A percentile compares a stretch with the other conserved stretches of the same genome.
Conservation (phyloP, 352 stramenopile genomes). For the Phytophthora kernoviae region DNA sequence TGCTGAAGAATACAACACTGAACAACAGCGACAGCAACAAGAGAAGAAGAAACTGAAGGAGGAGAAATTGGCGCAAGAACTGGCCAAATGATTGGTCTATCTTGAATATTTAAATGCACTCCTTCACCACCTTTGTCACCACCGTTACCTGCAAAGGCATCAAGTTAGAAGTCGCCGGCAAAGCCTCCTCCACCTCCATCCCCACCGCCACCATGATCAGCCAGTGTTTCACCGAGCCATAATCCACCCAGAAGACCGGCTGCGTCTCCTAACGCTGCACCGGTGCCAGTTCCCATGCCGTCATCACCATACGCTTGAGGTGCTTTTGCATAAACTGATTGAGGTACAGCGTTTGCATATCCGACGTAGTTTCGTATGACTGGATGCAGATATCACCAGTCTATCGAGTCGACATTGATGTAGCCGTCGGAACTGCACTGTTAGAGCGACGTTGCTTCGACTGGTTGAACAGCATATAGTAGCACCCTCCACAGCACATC, state of each 20-base stretch:
- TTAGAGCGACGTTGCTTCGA: conserved; percentile 3
- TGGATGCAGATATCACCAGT: conserved; percentile 5
- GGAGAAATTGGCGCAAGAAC: conserved; percentile 26
- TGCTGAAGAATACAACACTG: conserved; percentile 6
- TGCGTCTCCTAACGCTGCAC: conserved; percentile 48
- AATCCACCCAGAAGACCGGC: conserved; percentile 55
- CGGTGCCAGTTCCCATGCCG: conserved; percentile 53
- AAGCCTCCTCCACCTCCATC: conserved; percentile 38
- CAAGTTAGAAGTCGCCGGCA: conserved; percentile 51
- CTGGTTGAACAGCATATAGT: conserved; percentile 25
- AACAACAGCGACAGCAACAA: conserved; percentile 13
- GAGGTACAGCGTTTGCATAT: not conserved
- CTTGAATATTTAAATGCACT: conserved; percentile 18
- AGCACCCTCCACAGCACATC: conserved; percentile 35
- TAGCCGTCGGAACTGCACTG: conserved; percentile 22
- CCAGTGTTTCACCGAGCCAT: conserved; percentile 42
- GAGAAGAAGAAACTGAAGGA: conserved; percentile 23
- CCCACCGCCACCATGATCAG: conserved; percentile 28
- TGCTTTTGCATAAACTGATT: conserved; percentile 21
- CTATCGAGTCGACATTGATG: conserved; percentile 13
- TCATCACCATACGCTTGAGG: conserved; percentile 24
- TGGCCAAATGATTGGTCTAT: conserved; percentile 20
- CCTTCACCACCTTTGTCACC: conserved; percentile 1
- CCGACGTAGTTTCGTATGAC: conserved; percentile 10
- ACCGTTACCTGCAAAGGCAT: too few species aligned